Conservation (phyloP, 2,329 filamentous ascomycete species). For the Sodiomyces alkalinus region DNA sequence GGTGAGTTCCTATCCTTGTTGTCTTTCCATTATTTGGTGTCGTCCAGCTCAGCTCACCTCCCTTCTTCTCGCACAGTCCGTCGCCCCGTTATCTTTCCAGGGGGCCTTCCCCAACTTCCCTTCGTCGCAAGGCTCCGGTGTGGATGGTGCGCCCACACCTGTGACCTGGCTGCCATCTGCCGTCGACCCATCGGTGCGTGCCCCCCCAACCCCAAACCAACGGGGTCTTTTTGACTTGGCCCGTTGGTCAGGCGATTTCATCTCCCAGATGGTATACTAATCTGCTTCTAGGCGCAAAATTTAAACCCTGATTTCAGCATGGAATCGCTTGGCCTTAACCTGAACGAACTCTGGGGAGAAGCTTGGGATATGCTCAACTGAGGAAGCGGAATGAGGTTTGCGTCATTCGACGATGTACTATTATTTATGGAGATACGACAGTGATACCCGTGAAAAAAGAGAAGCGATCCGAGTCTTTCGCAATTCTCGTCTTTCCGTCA, state of each 20-base stretch:
- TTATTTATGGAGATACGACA: no score
- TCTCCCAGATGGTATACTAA: no score
- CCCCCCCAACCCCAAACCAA: no score
- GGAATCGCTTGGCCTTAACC: constrained; percentile 35
- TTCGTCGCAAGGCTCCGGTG: constrained; percentile 4
- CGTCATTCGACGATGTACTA: no score
- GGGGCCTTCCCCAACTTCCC: constrained; percentile 8
- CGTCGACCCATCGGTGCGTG: constrained; percentile 11
- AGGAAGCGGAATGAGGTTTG: no score
- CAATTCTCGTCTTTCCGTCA: no score
- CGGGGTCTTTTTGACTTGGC: no score
- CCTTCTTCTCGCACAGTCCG: no score
- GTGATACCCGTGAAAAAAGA: no score
- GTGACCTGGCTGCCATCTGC: constrained; percentile 18
- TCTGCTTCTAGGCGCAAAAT: constrained; percentile 14
- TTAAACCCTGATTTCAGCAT: constrained; percentile 39
- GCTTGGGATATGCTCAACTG: constrained; percentile 27
- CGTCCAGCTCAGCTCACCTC: no score
- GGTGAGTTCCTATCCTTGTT: constrained; percentile 15
- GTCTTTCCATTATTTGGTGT: constrained; percentile 1
- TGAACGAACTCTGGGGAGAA: constrained; percentile 41
- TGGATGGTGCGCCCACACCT: constrained; percentile 11
- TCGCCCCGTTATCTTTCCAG: constrained; percentile 23
- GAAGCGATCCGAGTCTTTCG: no score
- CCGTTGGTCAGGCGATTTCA: no score